Percentiles rank a stretch among this genome's conserved stretches.
phyloP scores from a whole-genome alignment of 441 rosid genomes.

The Populus hybrid region DNA sequence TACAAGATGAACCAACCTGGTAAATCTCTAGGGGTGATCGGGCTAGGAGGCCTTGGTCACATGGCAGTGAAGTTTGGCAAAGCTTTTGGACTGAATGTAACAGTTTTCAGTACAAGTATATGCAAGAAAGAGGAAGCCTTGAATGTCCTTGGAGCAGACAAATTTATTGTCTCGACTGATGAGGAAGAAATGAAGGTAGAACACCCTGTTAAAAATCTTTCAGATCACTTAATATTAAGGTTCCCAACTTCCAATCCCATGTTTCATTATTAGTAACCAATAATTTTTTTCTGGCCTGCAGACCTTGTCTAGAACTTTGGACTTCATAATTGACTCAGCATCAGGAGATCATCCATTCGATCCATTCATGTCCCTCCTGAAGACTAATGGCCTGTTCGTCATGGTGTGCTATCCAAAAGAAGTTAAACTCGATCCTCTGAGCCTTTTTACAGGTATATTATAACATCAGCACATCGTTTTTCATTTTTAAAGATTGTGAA shows the following conservation, averaged over 20 bases:
- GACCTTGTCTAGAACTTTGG: background rate
- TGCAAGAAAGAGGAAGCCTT: background rate
- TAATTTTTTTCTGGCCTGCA: background rate
- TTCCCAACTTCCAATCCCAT: background rate
- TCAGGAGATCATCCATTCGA: background rate
- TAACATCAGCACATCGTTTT: background rate
- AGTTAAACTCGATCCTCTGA: background rate
- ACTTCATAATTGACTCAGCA: background rate
- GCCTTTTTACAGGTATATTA: background rate
- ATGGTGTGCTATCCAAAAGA: background rate
- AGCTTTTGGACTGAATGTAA: too few relatives aligned
- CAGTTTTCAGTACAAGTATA: slow-evolving; percentile 17
- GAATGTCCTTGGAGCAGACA: background rate
- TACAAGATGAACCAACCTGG: too few relatives aligned
- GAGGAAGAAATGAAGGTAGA: background rate
- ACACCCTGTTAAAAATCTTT: background rate
- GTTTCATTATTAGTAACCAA: background rate
- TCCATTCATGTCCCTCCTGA: background rate
- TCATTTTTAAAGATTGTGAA: background rate
- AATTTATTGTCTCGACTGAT: background rate
- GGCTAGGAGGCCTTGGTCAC: too few relatives aligned
- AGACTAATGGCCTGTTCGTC: background rate
- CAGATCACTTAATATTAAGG: background rate
- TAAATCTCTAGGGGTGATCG: too few relatives aligned
- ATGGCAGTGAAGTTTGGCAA: too few relatives aligned